Evolutionary conservation across 116 monocot genomes (phyloP).

Genomic region (Trichopus zeylanicus): DNA sequence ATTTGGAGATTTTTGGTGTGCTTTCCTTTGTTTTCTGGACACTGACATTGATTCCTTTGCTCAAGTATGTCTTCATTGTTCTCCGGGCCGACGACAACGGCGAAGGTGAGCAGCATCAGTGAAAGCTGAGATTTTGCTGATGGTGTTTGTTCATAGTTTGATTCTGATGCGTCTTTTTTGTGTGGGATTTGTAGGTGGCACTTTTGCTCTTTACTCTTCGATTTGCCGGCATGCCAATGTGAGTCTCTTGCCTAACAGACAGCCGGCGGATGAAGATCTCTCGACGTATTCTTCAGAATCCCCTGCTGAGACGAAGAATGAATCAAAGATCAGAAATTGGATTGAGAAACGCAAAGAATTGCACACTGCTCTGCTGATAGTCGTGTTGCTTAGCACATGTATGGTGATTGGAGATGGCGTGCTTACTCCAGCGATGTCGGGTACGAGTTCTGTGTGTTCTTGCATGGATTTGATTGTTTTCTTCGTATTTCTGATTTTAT

Average conservation of each 20-base stretch:
- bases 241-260: slow-evolving; percentile 51
- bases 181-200: slow-evolving; percentile 32
- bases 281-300: slow-evolving; percentile 40
- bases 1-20: slow-evolving; percentile 52
- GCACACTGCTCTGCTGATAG: slow-evolving; percentile 31
- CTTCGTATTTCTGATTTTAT: not conserved
- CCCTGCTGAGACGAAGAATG: slow-evolving; percentile 15
- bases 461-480: not conserved
- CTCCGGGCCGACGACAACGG: slow-evolving; percentile 72
- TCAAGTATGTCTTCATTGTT: slow-evolving; percentile 70
- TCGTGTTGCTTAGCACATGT: slow-evolving; percentile 63
- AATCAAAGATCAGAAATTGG: slow-evolving; percentile 21
- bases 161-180: not conserved
- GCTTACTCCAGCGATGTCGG: slow-evolving; percentile 56
- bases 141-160: not conserved
- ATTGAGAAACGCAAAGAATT: slow-evolving; percentile 52
- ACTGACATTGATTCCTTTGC: slow-evolving; percentile 54
- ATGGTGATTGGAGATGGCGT: slow-evolving; percentile 81
- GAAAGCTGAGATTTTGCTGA: not conserved
- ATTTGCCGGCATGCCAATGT: slow-evolving; percentile 61
- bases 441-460: slow-evolving; percentile 5
- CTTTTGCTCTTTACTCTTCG: slow-evolving; percentile 57
- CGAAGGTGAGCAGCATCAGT: slow-evolving; percentile 16
- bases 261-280: slow-evolving; percentile 50
- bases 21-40: slow-evolving; percentile 69